Evolutionary conservation across 2,329 filamentous ascomycete genomes (phyloP).

Genomic region (Fusarium cicatricum): DNA sequence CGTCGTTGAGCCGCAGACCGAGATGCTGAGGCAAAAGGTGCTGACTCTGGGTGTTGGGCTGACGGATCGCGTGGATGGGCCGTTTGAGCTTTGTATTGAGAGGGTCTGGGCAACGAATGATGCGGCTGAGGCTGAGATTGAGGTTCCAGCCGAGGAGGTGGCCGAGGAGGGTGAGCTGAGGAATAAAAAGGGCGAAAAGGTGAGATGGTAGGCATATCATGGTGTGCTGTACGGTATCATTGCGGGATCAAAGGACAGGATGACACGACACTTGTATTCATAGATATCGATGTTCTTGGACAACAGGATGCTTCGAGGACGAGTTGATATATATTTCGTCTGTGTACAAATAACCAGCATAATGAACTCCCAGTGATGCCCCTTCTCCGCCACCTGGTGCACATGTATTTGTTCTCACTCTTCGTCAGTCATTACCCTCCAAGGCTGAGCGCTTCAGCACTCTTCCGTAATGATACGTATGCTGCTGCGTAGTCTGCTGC

Average conservation of each 20-base stretch:
- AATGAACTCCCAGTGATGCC: slow-evolving; percentile 7
- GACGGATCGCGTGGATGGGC: slow-evolving; percentile 87
- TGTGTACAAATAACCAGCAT: slow-evolving; percentile 30
- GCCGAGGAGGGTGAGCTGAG: slow-evolving; percentile 44
- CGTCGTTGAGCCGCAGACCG: slow-evolving; percentile 91
- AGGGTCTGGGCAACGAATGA: slow-evolving; percentile 89
- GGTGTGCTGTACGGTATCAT: not conserved
- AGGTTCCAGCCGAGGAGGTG: slow-evolving; percentile 22
- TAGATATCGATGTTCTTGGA: slow-evolving; percentile 9
- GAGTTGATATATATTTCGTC: not conserved
- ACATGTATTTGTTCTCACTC: not conserved
- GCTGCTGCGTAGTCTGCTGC: slow-evolving; percentile 73
- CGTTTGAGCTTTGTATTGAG: slow-evolving; percentile 87
- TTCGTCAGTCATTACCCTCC: slow-evolving; percentile 23
- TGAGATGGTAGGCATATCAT: slow-evolving; percentile 46
- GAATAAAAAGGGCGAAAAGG: slow-evolving; percentile 49
- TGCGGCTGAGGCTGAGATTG: slow-evolving; percentile 40
- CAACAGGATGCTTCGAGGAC: not conserved
- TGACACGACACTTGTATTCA: slow-evolving; percentile 6
- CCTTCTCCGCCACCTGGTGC: not conserved
- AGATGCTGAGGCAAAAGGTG: slow-evolving; percentile 87
- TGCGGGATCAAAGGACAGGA: not conserved
- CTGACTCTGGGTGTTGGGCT: slow-evolving; percentile 85
- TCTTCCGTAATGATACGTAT: slow-evolving; percentile 66
- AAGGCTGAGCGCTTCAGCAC: slow-evolving; percentile 44